Percentiles rank a stretch among this genome's conserved stretches.
These are phyloP conservation scores for Fusarium mangiferae DNA, from an alignment of 2,329 filamentous ascomycete genomes.

Conservation along the genomic window DNA sequence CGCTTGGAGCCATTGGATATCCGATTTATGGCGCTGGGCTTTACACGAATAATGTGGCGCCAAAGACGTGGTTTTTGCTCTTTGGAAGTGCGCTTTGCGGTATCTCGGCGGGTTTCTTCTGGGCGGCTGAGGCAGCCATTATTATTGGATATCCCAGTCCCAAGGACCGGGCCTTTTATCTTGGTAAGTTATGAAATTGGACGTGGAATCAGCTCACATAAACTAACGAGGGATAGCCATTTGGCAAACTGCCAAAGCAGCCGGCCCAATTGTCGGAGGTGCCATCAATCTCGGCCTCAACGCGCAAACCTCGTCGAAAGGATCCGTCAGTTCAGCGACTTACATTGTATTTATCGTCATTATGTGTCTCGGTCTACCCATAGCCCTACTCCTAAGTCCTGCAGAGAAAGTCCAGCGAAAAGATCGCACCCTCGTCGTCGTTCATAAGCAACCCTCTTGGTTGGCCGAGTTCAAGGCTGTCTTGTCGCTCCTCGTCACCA, in stretches of 20 bases:
- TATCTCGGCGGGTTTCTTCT: conserved; percentile 49
- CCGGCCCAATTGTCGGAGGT: conserved; percentile 60
- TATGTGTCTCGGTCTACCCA: conserved; percentile 18
- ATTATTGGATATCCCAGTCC: conserved; percentile 50
- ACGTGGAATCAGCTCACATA: accelerated
- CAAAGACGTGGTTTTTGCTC: conserved; percentile 41
- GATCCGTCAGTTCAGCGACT: conserved; percentile 20
- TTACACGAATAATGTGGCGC: conserved; percentile 16
- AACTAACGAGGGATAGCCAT: conserved; percentile 58
- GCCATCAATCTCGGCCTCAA: conserved; percentile 76
- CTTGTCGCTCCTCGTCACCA: background rate
- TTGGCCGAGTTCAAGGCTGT: conserved; percentile 29
- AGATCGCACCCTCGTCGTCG: conserved; percentile 3
- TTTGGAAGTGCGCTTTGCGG: conserved; percentile 52
- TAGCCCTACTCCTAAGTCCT: background rate
- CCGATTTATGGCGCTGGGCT: conserved; percentile 11
- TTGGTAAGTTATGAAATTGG: background rate
- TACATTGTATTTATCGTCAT: conserved; percentile 25
- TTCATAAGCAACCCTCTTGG: conserved; percentile 18
- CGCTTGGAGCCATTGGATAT: conserved; percentile 12
- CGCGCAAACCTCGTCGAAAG: conserved; percentile 10
- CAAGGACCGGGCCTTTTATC: conserved; percentile 12
- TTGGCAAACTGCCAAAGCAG: conserved; percentile 72
- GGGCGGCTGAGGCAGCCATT: conserved; percentile 49
- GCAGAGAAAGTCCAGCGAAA: conserved; percentile 13